Evolutionary conservation across 768 basidiomycete genomes (phyloP).

Genomic region (Boletus pseudopeckii): DNA sequence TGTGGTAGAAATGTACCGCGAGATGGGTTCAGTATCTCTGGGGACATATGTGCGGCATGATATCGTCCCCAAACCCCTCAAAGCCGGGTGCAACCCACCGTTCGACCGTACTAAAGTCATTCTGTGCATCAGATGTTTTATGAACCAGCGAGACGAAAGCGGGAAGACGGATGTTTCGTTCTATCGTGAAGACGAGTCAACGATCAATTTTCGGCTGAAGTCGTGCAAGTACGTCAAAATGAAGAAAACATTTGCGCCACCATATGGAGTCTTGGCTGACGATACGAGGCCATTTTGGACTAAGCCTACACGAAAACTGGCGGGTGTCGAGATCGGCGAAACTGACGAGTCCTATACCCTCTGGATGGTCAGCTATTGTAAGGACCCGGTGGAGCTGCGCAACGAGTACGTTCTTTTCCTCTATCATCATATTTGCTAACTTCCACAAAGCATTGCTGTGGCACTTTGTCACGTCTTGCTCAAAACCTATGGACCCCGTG

Average conservation of each 20-base stretch:
- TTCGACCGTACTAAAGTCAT: not conserved
- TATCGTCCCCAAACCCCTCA: not conserved
- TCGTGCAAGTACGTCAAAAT: constrained; percentile 3
- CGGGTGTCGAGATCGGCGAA: constrained; percentile 1
- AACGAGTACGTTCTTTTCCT: constrained; percentile 6
- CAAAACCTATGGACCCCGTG: constrained; percentile 8
- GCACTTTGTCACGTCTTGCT: constrained; percentile 11
- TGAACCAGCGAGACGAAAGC: constrained; percentile 9
- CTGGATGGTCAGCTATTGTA: constrained; percentile 1
- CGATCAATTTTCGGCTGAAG: not conserved
- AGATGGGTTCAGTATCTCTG: constrained; percentile 12
- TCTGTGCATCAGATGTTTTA: constrained; percentile 6
- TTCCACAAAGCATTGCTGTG: constrained; percentile 5
- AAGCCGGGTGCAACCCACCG: not conserved
- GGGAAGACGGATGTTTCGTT: constrained; percentile 2
- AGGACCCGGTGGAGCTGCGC: not conserved
- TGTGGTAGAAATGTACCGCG: constrained; percentile 10
- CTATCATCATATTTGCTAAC: not conserved
- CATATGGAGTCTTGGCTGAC: not conserved
- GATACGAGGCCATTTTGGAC: not conserved
- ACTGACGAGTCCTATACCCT: not conserved
- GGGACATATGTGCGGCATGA: constrained; percentile 7
- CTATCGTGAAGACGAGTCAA: not conserved
- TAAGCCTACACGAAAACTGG: not conserved
- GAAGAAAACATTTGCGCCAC: constrained; percentile 11